phyloP scores from a whole-genome alignment of 176 grass and related monocot species.

The Rhipidocladum racemiflorum region DNA sequence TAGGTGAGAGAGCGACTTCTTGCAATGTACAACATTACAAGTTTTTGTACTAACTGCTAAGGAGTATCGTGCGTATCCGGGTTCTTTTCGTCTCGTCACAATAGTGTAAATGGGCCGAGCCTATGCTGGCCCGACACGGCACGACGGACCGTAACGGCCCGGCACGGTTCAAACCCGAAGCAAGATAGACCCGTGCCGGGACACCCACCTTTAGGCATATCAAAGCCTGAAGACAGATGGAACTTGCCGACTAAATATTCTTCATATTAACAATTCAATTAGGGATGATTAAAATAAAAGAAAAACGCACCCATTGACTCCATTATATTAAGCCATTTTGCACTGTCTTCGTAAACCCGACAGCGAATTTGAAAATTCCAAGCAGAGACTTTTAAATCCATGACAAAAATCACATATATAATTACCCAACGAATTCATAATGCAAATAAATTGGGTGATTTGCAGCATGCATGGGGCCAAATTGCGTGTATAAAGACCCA shows the following conservation, averaged over 20 bases:
- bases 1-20: no score
- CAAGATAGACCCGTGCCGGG: no score
- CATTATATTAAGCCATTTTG: background rate
- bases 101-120: no score
- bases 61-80: no score
- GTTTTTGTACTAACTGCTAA: no score
- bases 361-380: conserved; percentile 10
- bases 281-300: background rate
- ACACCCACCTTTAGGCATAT: no score
- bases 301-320: background rate
- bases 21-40: no score
- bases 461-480: background rate
- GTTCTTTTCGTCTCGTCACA: no score
- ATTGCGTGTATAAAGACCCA: conserved; percentile 33
- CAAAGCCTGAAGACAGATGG: background rate
- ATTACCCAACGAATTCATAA: background rate
- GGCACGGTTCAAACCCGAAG: no score
- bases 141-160: no score
- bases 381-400: background rate
- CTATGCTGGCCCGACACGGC: no score
- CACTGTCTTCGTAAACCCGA: conserved; percentile 1
- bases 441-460: background rate
- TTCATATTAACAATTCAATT: background rate
- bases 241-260: background rate
- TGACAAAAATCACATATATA: background rate